Base-by-base conservation (phyloP, 345 rosid genomes). In the Pistacia integerrima region DNA sequence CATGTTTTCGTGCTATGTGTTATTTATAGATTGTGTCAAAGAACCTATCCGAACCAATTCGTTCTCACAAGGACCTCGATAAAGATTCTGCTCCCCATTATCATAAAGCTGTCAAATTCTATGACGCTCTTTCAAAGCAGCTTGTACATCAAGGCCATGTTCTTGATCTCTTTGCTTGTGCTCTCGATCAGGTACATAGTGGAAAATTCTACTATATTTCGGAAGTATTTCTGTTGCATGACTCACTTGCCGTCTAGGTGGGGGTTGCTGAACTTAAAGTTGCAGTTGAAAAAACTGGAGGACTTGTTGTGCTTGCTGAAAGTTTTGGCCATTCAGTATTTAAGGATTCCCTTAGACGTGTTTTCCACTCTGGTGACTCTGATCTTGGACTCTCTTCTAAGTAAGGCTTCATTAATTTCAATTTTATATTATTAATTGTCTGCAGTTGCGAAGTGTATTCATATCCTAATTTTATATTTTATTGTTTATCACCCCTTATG, bases 81-180 rank as follows among this genome's bases (percentile, higher is more conserved):
- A 93, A 91, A 78, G 98, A 93, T 84, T 92, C 97, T 76, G 98
- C 92, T 80, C 87, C 89, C 4, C 72, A 78, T 83, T 92, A 86
- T 82, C 89, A 91, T 66, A 87, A 89, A 87, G 97, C 99, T 48
- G 90, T 92, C 2, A 93, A 87, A 79, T 91, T 93, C 82, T 92
- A 91, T 56, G 94, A 91, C 69, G 84, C 83, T 11, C 92, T 96
- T 75, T 85, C 97, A 1, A 96, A 92, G 83, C 97, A 96, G 83
- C 98, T 96, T 77, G 94, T 96, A 81, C 93, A 96, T 82, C 99
- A 96, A 81, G 99, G 99, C 20, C 99, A 96, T 72, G 91, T 96
- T 67, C 97, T 96, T 22, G 97, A 96, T 89, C 89, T 96, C 75
- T 96, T 92, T 75, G 99, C 99, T 9, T 86, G 99, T 82, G 90